Base-by-base conservation (phyloP, 495 filamentous ascomycete genomes). In the Penicilliopsis zonata region DNA sequence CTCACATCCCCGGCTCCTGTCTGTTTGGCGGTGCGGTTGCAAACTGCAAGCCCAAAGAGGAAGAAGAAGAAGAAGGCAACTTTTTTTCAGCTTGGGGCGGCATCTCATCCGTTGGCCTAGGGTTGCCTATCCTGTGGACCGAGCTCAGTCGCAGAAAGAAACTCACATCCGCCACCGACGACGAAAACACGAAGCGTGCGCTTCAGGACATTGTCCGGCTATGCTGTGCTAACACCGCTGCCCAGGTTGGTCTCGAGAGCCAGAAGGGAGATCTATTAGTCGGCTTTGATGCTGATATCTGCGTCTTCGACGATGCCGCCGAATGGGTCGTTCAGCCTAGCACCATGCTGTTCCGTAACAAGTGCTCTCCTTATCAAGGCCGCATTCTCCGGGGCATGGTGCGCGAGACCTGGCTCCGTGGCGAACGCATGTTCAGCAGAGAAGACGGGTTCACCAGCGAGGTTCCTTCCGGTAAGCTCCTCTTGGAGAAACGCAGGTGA, bases 71-170 rank as follows among this genome's bases (percentile, higher is more conserved):
- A 25, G 42, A 57, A 41, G 44, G 88, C 25, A 80, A 96, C 57
- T 98, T 98, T 70, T 86, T 94, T 55, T 72, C 81, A 13, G 86
- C 87, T 1, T 98, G 90, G 90, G 90, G 90, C 26, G 90, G 90
- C 27, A 90, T 98, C 50, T 88, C 82, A 10, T 87, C 81, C 14
- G 90, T 98, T 31, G 90, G 90, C 2, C 67, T 98, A 10, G 90
- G 90, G 1, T 69, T 98, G 3, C 80, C 80, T 6, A 93, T 98
- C 41, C 70, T 98, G 4, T 84, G 85, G 79, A 93, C 88, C 0
- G 76, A 83, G 35, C 71, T 80, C 31, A 66, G 71, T 40, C 74
- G 80, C 4, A 51, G 66, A 35, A 43, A 67, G 52, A 32, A 58
- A 42, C 37, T 62, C 47, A 50, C 47, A 44, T 55, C 38, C 36